phyloP scores from a whole-genome alignment of 768 basidiomycete species.

The Scleroderma bovista region DNA sequence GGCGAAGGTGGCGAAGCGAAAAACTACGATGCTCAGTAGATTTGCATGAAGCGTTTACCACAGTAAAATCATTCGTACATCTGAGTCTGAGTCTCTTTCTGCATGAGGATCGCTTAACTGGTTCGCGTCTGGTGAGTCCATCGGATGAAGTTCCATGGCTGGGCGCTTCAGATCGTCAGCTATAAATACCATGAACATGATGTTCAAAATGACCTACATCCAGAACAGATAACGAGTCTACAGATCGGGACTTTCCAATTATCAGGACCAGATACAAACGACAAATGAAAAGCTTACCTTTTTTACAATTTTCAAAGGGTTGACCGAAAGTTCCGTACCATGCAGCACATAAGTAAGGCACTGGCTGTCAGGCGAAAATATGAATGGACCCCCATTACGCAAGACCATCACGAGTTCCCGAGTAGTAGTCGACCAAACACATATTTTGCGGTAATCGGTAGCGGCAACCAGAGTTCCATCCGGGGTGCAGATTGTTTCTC shows the following conservation, averaged over 20 bases:
- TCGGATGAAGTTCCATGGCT: neutral
- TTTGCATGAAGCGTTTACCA: neutral
- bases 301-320: neutral
- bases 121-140: neutral
- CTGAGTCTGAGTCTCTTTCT: neutral
- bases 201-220: neutral
- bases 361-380: conserved; percentile 1
- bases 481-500: conserved; percentile 9
- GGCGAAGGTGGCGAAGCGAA: neutral
- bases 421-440: conserved; percentile 8
- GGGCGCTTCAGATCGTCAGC: neutral
- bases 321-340: neutral
- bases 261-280: neutral
- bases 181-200: neutral
- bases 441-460: conserved; percentile 6
- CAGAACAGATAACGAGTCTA: neutral
- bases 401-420: conserved; percentile 36
- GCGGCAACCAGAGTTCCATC: conserved; percentile 8
- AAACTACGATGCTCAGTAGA: neutral
- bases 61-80: neutral
- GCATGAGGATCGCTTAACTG: neutral
- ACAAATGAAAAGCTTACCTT: neutral
- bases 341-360: neutral
- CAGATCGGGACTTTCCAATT: neutral
- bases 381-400: conserved; percentile 53